Evolutionary conservation across 495 filamentous ascomycete species (phyloP), one percentile per base, ranked within the genome.

Genomic region (Patellaria atrata): DNA sequence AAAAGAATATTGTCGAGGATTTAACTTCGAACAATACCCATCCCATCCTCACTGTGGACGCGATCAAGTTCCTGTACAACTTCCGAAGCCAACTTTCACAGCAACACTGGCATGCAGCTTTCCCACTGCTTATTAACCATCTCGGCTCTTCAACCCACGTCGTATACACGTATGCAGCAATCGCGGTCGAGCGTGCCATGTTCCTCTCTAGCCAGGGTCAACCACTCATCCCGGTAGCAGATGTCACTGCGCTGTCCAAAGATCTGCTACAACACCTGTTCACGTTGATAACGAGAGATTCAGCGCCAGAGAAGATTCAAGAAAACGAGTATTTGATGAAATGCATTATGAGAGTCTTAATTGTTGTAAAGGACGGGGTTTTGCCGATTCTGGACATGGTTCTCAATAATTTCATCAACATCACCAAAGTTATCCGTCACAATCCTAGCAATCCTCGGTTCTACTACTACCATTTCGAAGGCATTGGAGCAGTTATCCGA

Each of bases 321-420:
- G 91, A 99, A 58, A 96, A 99, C 50, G 91, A 99, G 53, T 99
- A 94, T 54, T 58, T 99, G 42, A 94, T 99, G 85, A 77, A 79
- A 35, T 96, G 91, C 55, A 79, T 94, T 18, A 99, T 99, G 91
- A 70, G 91, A 33, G 84, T 96, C 6, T 62, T 99, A 38, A 81
- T 96, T 41, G 82, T 94, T 37, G 77, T 94, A 53, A 79, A 75
- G 51, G 87, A 93, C 13, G 71, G 73, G 29, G 66, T 83, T 10
- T 49, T 72, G 18, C 62, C 72, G n/a, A 65, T 80, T 34, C 65
- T 72, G 3, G 82, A 92, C 43, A 64, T 62, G 47, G 69, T 92
- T 11, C 61, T 96, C 10, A 58, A 68, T 18, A 79, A 87, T 52
- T 61, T 96, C 34, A 72, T 89, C 47, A 77, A 65, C 38, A 93